phyloP scores from a whole-genome alignment of 106 monocot genomes.

The Agapanthus africanus region DNA sequence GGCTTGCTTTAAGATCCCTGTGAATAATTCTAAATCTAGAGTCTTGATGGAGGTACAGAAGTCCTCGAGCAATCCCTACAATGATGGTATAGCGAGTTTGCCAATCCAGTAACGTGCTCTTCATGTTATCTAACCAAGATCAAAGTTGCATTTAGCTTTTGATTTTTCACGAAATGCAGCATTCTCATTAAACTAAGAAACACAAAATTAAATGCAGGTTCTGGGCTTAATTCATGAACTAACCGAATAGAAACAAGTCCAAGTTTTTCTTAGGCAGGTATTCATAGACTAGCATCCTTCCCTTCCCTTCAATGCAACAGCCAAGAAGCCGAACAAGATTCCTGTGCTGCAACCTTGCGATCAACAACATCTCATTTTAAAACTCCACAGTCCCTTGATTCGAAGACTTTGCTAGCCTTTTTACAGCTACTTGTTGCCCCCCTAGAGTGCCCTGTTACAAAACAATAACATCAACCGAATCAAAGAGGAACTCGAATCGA shows the following conservation, averaged over 20 bases:
- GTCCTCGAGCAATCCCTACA: conserved; percentile 20
- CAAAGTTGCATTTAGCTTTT: too few relatives aligned
- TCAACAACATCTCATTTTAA: conserved; percentile 13
- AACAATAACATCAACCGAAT: too few relatives aligned
- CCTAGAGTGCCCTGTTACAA: neutral
- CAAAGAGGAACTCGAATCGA: too few relatives aligned
- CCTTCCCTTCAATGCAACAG: conserved; percentile 16
- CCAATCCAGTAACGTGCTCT: conserved; percentile 8
- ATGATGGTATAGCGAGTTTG: conserved; percentile 14
- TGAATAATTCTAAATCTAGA: conserved; percentile 29
- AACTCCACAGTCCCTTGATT: conserved; percentile 14
- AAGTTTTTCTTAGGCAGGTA: conserved; percentile 18
- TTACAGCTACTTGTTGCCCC: conserved; percentile 10
- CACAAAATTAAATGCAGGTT: neutral
- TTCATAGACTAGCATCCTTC: conserved; percentile 14
- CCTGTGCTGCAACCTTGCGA: conserved; percentile 17
- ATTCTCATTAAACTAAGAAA: neutral
- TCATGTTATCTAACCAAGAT: conserved; percentile 1
- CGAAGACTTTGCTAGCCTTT: conserved; percentile 13
- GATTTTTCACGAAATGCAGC: neutral
- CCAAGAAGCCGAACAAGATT: conserved; percentile 15
- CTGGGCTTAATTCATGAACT: too few relatives aligned
- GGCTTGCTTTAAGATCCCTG: conserved; percentile 28
- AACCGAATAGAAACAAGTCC: conserved; percentile 13
- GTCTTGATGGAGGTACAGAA: conserved; percentile 27